Evolutionary conservation across 176 grass and related monocot genomes (phyloP).

Genomic region (Rhynchospora tenuis): DNA sequence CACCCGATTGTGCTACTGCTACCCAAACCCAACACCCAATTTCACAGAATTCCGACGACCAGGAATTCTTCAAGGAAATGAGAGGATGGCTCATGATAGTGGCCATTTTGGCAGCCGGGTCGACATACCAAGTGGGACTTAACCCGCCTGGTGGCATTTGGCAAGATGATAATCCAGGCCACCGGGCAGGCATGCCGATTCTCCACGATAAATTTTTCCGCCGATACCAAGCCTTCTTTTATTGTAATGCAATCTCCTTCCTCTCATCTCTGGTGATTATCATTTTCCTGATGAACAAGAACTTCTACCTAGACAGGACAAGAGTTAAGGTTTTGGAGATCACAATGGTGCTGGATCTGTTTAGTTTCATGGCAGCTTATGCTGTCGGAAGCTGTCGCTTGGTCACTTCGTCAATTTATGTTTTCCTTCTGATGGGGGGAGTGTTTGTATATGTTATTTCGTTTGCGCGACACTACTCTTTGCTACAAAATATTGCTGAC

Average conservation of each 20-base stretch:
- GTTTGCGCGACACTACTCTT: not conserved
- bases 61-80: not conserved
- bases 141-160: slow-evolving; percentile 43
- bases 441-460: slow-evolving; percentile 6
- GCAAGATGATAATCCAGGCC: slow-evolving; percentile 14
- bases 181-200: slow-evolving; percentile 22
- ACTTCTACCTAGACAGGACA: not conserved
- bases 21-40: not conserved
- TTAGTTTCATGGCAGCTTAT: slow-evolving; percentile 40
- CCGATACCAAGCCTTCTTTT: slow-evolving; percentile 40
- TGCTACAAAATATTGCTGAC: not conserved
- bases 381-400: slow-evolving; percentile 38
- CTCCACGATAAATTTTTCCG: slow-evolving; percentile 4
- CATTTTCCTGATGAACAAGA: slow-evolving; percentile 42
- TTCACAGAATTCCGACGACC: not conserved
- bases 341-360: slow-evolving; percentile 46
- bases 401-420: slow-evolving; percentile 28
- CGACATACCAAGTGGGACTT: slow-evolving; percentile 53
- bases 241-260: slow-evolving; percentile 49
- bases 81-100: slow-evolving; percentile 50
- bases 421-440: not conserved
- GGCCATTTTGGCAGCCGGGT: slow-evolving; percentile 37
- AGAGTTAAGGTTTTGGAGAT: slow-evolving; percentile 33
- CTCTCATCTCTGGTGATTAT: slow-evolving; percentile 39
- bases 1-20: too few species aligned